Percentiles rank a stretch among this genome's conserved stretches.
phyloP scores from a whole-genome alignment of 73 alveolate genomes.

The Breviolum minutum region DNA sequence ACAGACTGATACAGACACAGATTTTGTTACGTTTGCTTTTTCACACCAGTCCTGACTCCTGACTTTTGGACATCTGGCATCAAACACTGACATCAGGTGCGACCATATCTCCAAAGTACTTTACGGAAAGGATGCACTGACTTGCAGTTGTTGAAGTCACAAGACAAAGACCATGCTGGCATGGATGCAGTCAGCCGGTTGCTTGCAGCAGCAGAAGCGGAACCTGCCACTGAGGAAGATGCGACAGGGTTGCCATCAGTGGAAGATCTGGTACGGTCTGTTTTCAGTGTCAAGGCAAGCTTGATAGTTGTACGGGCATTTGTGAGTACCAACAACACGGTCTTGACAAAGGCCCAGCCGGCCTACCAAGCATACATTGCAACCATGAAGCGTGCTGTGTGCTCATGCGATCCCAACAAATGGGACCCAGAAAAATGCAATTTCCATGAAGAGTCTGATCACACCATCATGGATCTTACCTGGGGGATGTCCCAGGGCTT shows the following conservation, averaged over 20 bases:
- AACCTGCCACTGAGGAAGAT: neutral
- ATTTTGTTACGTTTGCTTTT: neutral
- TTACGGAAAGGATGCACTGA: neutral
- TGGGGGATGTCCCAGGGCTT: conserved; percentile 2
- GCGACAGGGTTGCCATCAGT: neutral
- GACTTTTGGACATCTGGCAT: neutral
- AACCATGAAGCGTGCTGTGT: neutral
- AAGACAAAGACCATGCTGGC: neutral
- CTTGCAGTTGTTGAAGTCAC: neutral
- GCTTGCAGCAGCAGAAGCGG: neutral
- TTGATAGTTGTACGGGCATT: neutral
- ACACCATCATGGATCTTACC: neutral
- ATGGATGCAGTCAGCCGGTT: neutral
- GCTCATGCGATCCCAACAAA: neutral
- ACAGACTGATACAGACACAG: neutral
- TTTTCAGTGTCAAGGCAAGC: neutral
- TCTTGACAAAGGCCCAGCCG: neutral
- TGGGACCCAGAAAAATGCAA: neutral
- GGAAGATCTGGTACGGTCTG: neutral
- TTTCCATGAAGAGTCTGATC: neutral
- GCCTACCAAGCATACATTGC: neutral
- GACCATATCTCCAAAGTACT: neutral
- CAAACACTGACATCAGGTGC: neutral
- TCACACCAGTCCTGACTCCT: no score
- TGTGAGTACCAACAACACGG: neutral